These are phyloP conservation scores for Fragaria iinumae DNA, from an alignment of 306 rosid genomes.

Conservation along the genomic window DNA sequence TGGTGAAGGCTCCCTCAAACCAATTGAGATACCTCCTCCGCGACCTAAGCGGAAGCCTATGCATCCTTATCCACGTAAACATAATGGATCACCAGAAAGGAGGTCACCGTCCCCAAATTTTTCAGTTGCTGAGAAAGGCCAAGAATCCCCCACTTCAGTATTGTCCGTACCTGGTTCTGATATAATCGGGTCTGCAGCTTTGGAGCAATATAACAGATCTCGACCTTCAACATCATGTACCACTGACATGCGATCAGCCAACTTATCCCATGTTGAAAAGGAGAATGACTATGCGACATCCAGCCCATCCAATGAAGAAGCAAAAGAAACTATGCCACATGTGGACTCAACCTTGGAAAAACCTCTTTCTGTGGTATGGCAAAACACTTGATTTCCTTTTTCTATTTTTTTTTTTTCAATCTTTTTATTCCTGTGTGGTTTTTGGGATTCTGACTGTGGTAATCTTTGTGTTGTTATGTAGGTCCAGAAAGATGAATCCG, in stretches of 20 bases:
- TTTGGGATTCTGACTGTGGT: slow-evolving; percentile 9
- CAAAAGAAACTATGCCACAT: slow-evolving; percentile 36
- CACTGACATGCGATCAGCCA: slow-evolving; percentile 51
- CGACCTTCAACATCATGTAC: slow-evolving; percentile 63
- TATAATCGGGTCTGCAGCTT: slow-evolving; percentile 47
- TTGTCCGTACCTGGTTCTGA: slow-evolving; percentile 60
- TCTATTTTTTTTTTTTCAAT: background rate
- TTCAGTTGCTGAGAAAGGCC: slow-evolving; percentile 45
- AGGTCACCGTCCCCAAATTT: slow-evolving; percentile 56
- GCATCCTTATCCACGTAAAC: slow-evolving; percentile 93
- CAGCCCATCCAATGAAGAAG: slow-evolving; percentile 47
- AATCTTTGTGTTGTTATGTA: slow-evolving; percentile 23
- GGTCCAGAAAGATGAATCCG: slow-evolving; percentile 54
- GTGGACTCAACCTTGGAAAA: slow-evolving; percentile 31
- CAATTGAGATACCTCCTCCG: slow-evolving; percentile 89
- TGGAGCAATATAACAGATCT: slow-evolving; percentile 56
- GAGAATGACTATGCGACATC: slow-evolving; percentile 51
- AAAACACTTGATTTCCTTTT: background rate
- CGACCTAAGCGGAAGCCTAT: slow-evolving; percentile 91
- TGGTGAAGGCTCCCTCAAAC: slow-evolving; percentile 54
- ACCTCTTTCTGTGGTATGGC: slow-evolving; percentile 45
- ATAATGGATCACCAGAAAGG: slow-evolving; percentile 49
- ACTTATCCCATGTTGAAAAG: slow-evolving; percentile 45
- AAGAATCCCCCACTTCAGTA: slow-evolving; percentile 74
- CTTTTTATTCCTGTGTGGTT: background rate